Evolutionary conservation across 192 early-diverging fungal genomes (phyloP), one percentile per base, ranked within the genome.

Genomic region (Spizellomyces punctatus): DNA sequence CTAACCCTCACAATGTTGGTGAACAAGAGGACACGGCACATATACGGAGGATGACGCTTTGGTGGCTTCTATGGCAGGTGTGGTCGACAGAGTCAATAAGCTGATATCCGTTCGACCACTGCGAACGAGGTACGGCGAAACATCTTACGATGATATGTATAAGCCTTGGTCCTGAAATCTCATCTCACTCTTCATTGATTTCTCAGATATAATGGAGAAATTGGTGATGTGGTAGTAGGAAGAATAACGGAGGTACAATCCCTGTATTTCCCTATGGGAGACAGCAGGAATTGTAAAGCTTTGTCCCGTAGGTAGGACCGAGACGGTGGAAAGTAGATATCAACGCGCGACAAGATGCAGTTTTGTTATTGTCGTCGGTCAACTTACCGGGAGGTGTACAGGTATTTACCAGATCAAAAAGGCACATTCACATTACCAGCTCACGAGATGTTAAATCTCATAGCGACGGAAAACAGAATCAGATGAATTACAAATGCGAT

Each of bases 271-370:
- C 42, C 16, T 4, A 43, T 72, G 3, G 44, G 4, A 54, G 14
- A 0, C 1, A 0, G 27, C 27, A 3, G 27, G 27, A 36, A 36
- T 0, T 36, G 27, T 36, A 36, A 36, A 2, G 27, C 1, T 36
- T 36, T 36, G 44, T 41, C 55, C 19, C 4, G 6, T 68, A 86
- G 84, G 83, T 96, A 3, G 89, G 88, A 4, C 90, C 89, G 49
- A 98, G 91, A 82, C 88, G 95, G 72, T 99, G 97, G 97, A 93
- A 91, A 64, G 93, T 97, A 4, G 95, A 98, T 79, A 90, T 98
- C 41, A 91, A 90, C 69, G 89, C 90, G 19, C 85, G 92, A 17
- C 91, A 93, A 72, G 95, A 99, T 79, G 95, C 88, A 8, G 81
- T 93, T 19, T 79, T 98, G 41, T 80, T 94, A 61, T 83, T 99